Evolutionary conservation across 208 protist genomes (phyloP).

Genomic region (Crithidia fasciculata): DNA sequence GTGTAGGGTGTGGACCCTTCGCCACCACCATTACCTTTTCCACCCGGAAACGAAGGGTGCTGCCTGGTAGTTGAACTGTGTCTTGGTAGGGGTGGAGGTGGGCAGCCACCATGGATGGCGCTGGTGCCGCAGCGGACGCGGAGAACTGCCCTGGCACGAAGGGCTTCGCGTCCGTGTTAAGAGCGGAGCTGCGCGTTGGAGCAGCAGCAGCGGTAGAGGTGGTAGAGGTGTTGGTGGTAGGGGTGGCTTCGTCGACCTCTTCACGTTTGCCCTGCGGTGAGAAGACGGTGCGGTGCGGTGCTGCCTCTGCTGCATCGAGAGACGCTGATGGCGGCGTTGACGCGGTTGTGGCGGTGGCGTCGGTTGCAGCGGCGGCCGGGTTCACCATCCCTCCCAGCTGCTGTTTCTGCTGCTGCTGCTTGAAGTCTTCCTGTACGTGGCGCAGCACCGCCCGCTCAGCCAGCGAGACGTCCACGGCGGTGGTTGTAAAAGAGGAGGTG

Average conservation of each 20-base stretch:
- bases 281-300: slow-evolving; percentile 8
- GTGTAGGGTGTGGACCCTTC: not conserved
- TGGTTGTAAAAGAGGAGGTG: not conserved
- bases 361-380: not conserved
- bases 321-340: slow-evolving; percentile 20
- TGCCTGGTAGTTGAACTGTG: slow-evolving; percentile 45
- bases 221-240: slow-evolving; percentile 9
- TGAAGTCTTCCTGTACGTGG: slow-evolving; percentile 54
- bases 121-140: not conserved
- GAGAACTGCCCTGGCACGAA: slow-evolving; percentile 29
- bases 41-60: slow-evolving; percentile 39
- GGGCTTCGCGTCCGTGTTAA: slow-evolving; percentile 37
- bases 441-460: slow-evolving; percentile 56
- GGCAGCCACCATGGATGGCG: no score
- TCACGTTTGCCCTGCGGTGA: slow-evolving; percentile 1
- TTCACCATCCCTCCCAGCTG: slow-evolving; percentile 2
- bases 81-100: slow-evolving; percentile 31
- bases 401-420: slow-evolving; percentile 31
- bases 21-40: not conserved
- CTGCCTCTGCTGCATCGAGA: slow-evolving; percentile 1
- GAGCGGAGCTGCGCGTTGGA: not conserved
- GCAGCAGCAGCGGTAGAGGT: not conserved
- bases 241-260: not conserved
- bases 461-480: slow-evolving; percentile 52
- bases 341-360: slow-evolving; percentile 14